Evolutionary conservation across 139 green algal genomes (phyloP), one percentile per base, ranked within the genome.

Genomic region (Microglena sp.): DNA sequence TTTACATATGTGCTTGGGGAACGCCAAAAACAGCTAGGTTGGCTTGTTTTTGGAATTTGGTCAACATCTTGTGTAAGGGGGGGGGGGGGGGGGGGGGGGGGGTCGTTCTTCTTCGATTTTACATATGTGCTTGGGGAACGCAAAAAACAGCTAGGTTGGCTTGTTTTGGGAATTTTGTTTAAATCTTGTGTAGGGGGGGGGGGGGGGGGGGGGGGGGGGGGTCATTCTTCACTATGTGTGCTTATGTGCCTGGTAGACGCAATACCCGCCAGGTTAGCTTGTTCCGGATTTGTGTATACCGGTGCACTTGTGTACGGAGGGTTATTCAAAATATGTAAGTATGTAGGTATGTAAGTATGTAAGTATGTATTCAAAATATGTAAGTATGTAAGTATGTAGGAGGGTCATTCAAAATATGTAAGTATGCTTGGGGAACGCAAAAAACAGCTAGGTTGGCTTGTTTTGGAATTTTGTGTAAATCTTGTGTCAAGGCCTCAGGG

Each of bases 391-490:
- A n/a, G n/a, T n/a, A n/a, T n/a, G n/a, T n/a, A n/a, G 28, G 3
- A 30, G 2, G 64, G 64, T 2, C 64, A 70, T 62, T 21, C 29
- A 18, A 33, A 31, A 3, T 70, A 63, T 33, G 22, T 70, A 53
- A 18, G 21, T 53, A 24, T 18, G 21, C 18, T 18, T 24, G 18
- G 18, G 43, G 21, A 53, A 53, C 43, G 18, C 18, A 24, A 53
- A 53, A 18, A 53, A 60, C 53, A 60, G n/a, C 27, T 60, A 18
- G n/a, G 31, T 60, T n/a, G n/a, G n/a, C n/a, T n/a, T n/a, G n/a
- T n/a, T n/a, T n/a, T n/a, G n/a, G n/a, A n/a, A n/a, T n/a, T n/a
- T n/a, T n/a, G n/a, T n/a, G n/a, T n/a, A n/a, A n/a, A n/a, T n/a
- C n/a, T n/a, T n/a, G n/a, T n/a, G n/a, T n/a, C n/a, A n/a, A n/a